phyloP scores from a whole-genome alignment of 1,284 basidiomycete genomes.

The Pseudozyma thailandica region DNA sequence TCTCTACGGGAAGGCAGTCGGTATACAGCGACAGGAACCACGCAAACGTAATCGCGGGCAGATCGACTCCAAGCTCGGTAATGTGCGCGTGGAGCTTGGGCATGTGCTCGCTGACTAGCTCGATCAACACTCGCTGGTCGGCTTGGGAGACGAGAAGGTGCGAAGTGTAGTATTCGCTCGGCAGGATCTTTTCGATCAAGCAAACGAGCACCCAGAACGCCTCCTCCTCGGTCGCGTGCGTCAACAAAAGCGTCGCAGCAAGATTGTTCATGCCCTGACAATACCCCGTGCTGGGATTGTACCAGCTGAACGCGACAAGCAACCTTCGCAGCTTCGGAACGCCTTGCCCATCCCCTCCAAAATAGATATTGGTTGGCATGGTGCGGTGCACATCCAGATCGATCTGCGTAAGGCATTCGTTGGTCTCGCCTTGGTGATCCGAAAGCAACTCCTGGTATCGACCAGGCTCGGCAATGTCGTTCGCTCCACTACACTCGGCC shows the following conservation, averaged over 20 bases:
- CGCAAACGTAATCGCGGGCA: slow-evolving; percentile 94
- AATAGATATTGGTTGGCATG: slow-evolving; percentile 96
- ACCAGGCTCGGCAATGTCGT: slow-evolving; percentile 91
- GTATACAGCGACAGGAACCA: slow-evolving; percentile 98
- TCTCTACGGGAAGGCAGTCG: slow-evolving; percentile 91
- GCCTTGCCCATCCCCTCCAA: slow-evolving; percentile 92
- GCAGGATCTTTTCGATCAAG: slow-evolving; percentile 73
- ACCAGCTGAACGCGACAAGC: slow-evolving; percentile 88
- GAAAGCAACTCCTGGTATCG: slow-evolving; percentile 84
- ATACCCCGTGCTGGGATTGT: slow-evolving; percentile 69
- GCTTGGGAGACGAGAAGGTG: slow-evolving; percentile 80
- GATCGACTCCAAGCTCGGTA: slow-evolving; percentile 82
- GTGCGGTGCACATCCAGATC: slow-evolving; percentile 83
- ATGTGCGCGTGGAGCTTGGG: slow-evolving; percentile 84
- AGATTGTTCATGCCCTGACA: slow-evolving; percentile 85
- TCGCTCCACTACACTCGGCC: slow-evolving; percentile 89
- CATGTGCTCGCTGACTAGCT: slow-evolving; percentile 81
- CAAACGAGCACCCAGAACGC: slow-evolving; percentile 95
- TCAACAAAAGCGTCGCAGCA: slow-evolving; percentile 89
- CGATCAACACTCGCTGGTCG: slow-evolving; percentile 88
- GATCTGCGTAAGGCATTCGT: slow-evolving; percentile 81
- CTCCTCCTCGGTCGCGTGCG: slow-evolving; percentile 92
- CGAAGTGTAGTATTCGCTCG: slow-evolving; percentile 69
- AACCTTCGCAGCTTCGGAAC: slow-evolving; percentile 90
- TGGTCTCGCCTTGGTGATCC: slow-evolving; percentile 72